Percentiles rank a stretch among this genome's conserved stretches.
Evolutionary conservation across 306 rosid species (phyloP).

Genomic region (Mucuna pruriens): DNA sequence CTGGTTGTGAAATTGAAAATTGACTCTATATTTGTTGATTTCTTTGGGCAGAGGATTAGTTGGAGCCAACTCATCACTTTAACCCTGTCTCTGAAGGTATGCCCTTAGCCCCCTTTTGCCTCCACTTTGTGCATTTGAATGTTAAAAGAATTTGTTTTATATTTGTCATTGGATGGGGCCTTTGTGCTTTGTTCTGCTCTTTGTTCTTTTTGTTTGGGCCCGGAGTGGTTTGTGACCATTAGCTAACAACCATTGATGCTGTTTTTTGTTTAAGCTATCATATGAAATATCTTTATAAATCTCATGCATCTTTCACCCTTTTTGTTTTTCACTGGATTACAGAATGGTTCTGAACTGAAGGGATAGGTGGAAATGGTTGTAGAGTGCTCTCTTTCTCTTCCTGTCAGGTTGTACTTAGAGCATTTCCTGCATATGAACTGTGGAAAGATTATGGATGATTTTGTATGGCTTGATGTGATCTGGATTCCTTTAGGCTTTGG

Average conservation of each 20-base stretch:
- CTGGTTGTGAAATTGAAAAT: conserved; percentile 17
- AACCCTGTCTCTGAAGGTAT: conserved; percentile 42
- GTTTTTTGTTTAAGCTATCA: conserved; percentile 11
- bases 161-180: conserved; percentile 2
- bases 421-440: conserved; percentile 49
- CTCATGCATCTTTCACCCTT: background rate
- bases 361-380: conserved; percentile 43
- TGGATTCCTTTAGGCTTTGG: conserved; percentile 42
- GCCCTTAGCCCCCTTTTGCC: background rate
- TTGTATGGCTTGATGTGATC: conserved; percentile 53
- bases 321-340: conserved; percentile 22
- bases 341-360: conserved; percentile 43
- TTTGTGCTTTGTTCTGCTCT: background rate
- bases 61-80: conserved; percentile 34
- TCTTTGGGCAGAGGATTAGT: conserved; percentile 54
- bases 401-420: conserved; percentile 49
- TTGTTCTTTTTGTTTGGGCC: conserved; percentile 10
- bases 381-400: conserved; percentile 47
- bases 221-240: background rate
- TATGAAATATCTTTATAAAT: background rate
- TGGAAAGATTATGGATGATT: conserved; percentile 48
- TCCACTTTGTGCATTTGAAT: conserved; percentile 5
- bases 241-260: background rate
- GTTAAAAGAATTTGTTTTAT: background rate
- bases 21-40: conserved; percentile 25